Evolutionary conservation across 257 asterid species (phyloP).

Genomic region (Ehretia macrophylla): DNA sequence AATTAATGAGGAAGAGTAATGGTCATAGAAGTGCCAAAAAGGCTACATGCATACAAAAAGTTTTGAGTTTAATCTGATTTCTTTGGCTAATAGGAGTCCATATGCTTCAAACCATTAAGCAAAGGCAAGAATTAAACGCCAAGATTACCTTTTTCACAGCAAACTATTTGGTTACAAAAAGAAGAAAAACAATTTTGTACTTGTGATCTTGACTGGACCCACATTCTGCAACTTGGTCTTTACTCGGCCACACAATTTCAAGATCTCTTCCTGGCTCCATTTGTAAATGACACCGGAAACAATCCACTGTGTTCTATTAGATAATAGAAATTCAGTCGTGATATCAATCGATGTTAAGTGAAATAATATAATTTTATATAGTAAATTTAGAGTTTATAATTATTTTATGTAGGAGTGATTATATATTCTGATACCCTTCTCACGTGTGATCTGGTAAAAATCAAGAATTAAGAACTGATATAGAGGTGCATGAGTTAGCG

Average conservation of each 20-base stretch:
- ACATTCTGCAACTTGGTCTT: not conserved
- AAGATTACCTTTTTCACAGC: slow-evolving; percentile 23
- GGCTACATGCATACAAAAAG: slow-evolving; percentile 21
- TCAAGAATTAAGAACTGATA: no score
- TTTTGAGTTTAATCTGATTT: slow-evolving; percentile 17
- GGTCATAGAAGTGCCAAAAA: slow-evolving; percentile 19
- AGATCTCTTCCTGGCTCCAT: slow-evolving; percentile 2
- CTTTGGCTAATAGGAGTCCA: slow-evolving; percentile 27
- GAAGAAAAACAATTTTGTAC: slow-evolving; percentile 25
- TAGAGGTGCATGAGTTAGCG: no score
- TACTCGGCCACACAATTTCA: not conserved
- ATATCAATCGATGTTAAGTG: no score
- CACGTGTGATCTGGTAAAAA: no score
- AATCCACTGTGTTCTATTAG: no score
- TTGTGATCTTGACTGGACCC: slow-evolving; percentile 5
- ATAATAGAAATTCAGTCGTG: no score
- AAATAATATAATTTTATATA: no score
- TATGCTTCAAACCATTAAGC: slow-evolving; percentile 34
- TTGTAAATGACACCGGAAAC: not conserved
- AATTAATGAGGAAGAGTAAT: slow-evolving; percentile 2
- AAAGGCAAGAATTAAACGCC: slow-evolving; percentile 31
- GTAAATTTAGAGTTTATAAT: no score
- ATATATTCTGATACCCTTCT: no score
- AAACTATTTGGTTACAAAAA: slow-evolving; percentile 15
- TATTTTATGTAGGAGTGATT: no score